Percentiles rank a stretch among this genome's conserved stretches.
Conservation (phyloP, 176 grass and related monocot genomes). For the Luzula sylvatica region DNA sequence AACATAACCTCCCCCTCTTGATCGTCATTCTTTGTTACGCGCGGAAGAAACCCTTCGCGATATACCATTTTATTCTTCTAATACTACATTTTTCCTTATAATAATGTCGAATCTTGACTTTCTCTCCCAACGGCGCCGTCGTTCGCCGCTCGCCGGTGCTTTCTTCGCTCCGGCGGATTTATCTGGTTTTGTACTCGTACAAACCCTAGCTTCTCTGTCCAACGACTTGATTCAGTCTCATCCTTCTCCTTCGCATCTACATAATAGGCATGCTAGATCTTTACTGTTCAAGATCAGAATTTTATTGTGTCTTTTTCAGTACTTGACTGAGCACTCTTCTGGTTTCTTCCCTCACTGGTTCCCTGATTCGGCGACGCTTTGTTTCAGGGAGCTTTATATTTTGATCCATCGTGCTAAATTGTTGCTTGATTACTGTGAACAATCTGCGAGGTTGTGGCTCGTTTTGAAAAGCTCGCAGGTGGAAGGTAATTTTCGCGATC, state of each 20-base stretch:
- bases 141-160: constrained; percentile 45
- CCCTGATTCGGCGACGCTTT: constrained; percentile 47
- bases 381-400: constrained; percentile 92
- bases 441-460: constrained; percentile 59
- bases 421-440: constrained; percentile 59
- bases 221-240: constrained; percentile 15
- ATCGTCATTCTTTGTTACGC: not conserved
- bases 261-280: constrained; percentile 26
- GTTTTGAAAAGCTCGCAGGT: constrained; percentile 41
- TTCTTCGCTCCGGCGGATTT: constrained; percentile 56
- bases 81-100: not conserved
- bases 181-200: constrained; percentile 33
- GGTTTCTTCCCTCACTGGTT: constrained; percentile 21
- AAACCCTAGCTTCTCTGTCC: constrained; percentile 40
- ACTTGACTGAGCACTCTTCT: not conserved
- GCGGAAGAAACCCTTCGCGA: constrained; percentile 1
- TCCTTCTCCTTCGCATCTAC: constrained; percentile 32
- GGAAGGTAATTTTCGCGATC: constrained; percentile 57
- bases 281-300: constrained; percentile 30
- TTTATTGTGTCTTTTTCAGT: constrained; percentile 45
- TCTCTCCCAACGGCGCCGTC: constrained; percentile 32
- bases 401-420: constrained; percentile 81
- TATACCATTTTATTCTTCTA: too few species aligned
- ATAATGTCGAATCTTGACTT: constrained; percentile 59
- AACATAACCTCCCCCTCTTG: not conserved